Conservation (phyloP, 371 early-diverging fungal species). For the Mortierella sp. region DNA sequence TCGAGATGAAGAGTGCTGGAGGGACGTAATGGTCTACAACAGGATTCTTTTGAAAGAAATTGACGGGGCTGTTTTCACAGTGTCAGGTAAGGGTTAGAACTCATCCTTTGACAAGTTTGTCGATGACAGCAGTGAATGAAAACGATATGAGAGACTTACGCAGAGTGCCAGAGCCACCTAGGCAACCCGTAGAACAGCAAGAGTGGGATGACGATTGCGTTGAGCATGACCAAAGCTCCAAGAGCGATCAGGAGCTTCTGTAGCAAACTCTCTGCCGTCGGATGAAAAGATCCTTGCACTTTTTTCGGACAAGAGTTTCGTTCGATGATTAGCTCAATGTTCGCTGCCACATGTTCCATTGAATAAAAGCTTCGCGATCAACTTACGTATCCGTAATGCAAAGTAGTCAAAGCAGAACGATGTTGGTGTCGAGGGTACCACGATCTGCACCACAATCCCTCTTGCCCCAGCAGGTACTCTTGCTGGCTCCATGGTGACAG, state of each 20-base stretch:
- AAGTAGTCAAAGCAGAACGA: conserved; percentile 50
- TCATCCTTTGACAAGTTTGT: too few relatives aligned
- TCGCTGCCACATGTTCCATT: too few relatives aligned
- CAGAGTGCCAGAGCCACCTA: conserved; percentile 51
- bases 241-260: conserved; percentile 33
- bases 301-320: too few relatives aligned
- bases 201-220: conserved; percentile 32
- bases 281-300: conserved; percentile 36
- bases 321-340: too few relatives aligned
- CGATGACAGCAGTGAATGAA: too few relatives aligned
- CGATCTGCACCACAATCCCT: conserved; percentile 32
- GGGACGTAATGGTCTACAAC: conserved; percentile 53
- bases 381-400: conserved; percentile 48
- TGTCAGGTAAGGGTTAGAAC: too few relatives aligned
- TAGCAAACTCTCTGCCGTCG: conserved; percentile 20
- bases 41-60: conserved; percentile 53
- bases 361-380: too few relatives aligned
- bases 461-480: conserved; percentile 38
- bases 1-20: conserved; percentile 46
- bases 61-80: conserved; percentile 49
- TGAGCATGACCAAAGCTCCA: conserved; percentile 31
- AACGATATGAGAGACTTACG: conserved; percentile 23
- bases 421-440: conserved; percentile 31
- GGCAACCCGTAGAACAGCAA: conserved; percentile 43
- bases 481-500: conserved; percentile 17